These are phyloP conservation scores for Diaporthe batatas DNA, from an alignment of 2,329 filamentous ascomycete species.

Conservation along the genomic window DNA sequence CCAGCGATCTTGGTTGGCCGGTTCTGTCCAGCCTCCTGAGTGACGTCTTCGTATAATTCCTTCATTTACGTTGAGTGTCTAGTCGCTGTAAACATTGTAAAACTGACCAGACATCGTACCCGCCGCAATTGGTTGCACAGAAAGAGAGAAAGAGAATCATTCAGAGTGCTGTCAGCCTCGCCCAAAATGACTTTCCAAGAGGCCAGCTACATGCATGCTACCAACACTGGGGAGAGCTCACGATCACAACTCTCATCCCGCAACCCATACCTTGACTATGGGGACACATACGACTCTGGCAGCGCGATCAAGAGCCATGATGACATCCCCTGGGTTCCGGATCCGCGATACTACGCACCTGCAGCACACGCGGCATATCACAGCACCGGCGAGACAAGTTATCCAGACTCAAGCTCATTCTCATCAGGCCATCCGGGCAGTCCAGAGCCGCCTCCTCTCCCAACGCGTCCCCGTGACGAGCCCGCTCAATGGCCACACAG, in stretches of 20 bases:
- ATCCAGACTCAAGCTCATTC: neutral
- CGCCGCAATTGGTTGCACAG: neutral
- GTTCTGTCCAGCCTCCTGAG: neutral
- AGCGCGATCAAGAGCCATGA: neutral
- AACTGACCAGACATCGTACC: neutral
- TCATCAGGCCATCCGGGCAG: neutral
- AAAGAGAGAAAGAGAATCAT: neutral
- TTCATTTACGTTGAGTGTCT: neutral
- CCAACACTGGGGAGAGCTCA: neutral
- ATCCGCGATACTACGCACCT: neutral
- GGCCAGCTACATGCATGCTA: neutral
- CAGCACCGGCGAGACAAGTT: slow-evolving; percentile 5
- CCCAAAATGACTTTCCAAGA: slow-evolving; percentile 24
- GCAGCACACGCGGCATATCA: slow-evolving; percentile 3
- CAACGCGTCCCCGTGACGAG: neutral
- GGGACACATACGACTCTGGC: neutral
- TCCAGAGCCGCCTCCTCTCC: slow-evolving; percentile 10
- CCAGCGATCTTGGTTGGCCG: neutral
- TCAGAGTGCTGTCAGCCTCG: neutral
- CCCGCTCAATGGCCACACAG: neutral
- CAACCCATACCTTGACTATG: neutral
- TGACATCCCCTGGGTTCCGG: neutral
- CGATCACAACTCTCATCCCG: slow-evolving; percentile 1
- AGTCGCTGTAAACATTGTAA: neutral
- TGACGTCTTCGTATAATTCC: neutral